These are phyloP conservation scores for Parafenestella ontariensis DNA, from an alignment of 2,329 filamentous ascomycete genomes.

Conservation along the genomic window DNA sequence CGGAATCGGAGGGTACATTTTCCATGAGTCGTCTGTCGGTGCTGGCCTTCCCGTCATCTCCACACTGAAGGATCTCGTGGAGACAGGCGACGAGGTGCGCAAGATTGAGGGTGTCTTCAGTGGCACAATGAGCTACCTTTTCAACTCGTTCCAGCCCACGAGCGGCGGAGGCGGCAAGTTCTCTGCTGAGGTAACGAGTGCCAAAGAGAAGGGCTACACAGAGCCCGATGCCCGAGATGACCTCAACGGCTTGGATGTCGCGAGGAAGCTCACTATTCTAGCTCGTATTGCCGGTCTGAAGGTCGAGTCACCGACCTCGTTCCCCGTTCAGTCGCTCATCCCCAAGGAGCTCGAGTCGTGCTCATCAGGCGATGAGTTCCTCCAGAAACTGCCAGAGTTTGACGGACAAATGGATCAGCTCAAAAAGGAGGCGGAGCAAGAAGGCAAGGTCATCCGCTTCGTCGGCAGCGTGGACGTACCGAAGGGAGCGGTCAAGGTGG, in stretches of 20 bases:
- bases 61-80: constrained; percentile 90
- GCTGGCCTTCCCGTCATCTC: constrained; percentile 93
- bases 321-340: constrained; percentile 93
- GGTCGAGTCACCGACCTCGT: constrained; percentile 82
- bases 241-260: constrained; percentile 86
- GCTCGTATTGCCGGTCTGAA: constrained; percentile 83
- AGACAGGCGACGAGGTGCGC: constrained; percentile 88
- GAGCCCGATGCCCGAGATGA: constrained; percentile 88
- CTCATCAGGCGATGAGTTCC: constrained; percentile 82
- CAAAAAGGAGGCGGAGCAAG: constrained; percentile 82
- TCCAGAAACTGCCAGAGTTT: constrained; percentile 79
- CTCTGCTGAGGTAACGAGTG: constrained; percentile 89
- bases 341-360: constrained; percentile 83
- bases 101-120: constrained; percentile 98
- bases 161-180: constrained; percentile 79
- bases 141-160: constrained; percentile 93
- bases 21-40: constrained; percentile 94
- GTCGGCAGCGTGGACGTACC: constrained; percentile 90
- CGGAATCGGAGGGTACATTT: constrained; percentile 76
- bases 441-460: constrained; percentile 92
- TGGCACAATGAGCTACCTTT: constrained; percentile 96
- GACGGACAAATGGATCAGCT: constrained; percentile 89
- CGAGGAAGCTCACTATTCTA: constrained; percentile 94
- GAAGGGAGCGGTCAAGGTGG: constrained; percentile 85
- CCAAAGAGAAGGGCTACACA: constrained; percentile 91